Evolutionary conservation across 345 rosid genomes (phyloP).

Genomic region (Arabidopsis thaliana): TAIR10.1 NC_003071.7:10401501-10402000

Average conservation of each 20-base stretch:
- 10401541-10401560: slow-evolving; percentile 93
- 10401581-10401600: slow-evolving; percentile 66
- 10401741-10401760: not conserved
- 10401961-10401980: slow-evolving; percentile 56
- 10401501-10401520: slow-evolving; percentile 67
- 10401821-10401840: slow-evolving; percentile 92
- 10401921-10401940: slow-evolving; percentile 79
- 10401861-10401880: slow-evolving; percentile 92
- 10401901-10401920: slow-evolving; percentile 90
- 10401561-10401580: slow-evolving; percentile 86
- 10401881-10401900: slow-evolving; percentile 96
- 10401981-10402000: not conserved
- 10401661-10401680: slow-evolving; percentile 60
- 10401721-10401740: slow-evolving; percentile 8
- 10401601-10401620: slow-evolving; percentile 60
- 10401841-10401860: slow-evolving; percentile 92
- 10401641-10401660: slow-evolving; percentile 66
- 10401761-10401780: not conserved
- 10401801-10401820: slow-evolving; percentile 93
- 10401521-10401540: slow-evolving; percentile 67
- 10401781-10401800: slow-evolving; percentile 63
- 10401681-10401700: slow-evolving; percentile 76
- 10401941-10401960: slow-evolving; percentile 85
- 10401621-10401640: slow-evolving; percentile 90
- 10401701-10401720: slow-evolving; percentile 61